Evolutionary conservation across 108 stramenopile genomes (phyloP).

Genomic region (Schizochytrium sp.): DNA sequence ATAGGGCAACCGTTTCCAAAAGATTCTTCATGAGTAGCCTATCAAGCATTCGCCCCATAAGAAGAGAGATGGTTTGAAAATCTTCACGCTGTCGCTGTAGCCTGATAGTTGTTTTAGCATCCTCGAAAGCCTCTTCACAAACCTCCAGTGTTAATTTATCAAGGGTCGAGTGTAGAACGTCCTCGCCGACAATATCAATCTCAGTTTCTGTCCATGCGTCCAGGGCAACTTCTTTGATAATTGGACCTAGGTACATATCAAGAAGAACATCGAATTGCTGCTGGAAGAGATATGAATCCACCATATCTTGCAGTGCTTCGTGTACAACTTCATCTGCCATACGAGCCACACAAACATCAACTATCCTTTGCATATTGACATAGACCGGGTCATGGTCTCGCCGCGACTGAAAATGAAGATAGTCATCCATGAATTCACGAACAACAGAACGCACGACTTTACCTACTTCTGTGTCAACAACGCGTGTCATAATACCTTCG

Average conservation of each 20-base stretch:
- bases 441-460: neutral
- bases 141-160: neutral
- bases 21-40: neutral
- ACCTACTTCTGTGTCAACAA: neutral
- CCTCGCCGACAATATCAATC: neutral
- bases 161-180: neutral
- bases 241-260: neutral
- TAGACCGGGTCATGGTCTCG: neutral
- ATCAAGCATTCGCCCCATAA: neutral
- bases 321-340: neutral
- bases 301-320: slow-evolving; percentile 29
- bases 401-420: neutral
- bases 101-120: neutral
- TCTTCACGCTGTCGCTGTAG: slow-evolving; percentile 2
- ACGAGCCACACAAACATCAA: neutral
- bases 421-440: slow-evolving; percentile 26
- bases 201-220: neutral
- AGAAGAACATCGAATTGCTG: slow-evolving; percentile 24
- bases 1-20: neutral
- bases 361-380: neutral
- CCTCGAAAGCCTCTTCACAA: neutral
- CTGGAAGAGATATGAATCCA: slow-evolving; percentile 39
- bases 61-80: neutral
- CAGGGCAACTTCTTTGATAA: neutral
- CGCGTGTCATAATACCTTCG: neutral